Evolutionary conservation across 1,284 basidiomycete genomes (phyloP).

Genomic region (Rhodofomes roseus): DNA sequence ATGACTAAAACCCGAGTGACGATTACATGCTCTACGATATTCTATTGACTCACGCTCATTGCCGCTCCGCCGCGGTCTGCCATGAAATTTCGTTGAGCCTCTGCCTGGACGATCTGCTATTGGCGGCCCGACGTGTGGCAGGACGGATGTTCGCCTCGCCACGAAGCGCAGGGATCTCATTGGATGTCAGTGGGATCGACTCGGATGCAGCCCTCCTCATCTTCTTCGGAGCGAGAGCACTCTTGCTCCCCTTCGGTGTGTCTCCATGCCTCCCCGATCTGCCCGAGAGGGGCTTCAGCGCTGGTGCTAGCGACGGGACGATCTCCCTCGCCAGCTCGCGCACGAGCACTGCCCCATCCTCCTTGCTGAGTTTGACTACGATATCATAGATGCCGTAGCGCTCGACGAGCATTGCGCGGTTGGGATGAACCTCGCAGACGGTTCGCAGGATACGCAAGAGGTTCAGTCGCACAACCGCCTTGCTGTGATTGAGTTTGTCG

Average conservation of each 20-base stretch:
- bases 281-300: conserved; percentile 46
- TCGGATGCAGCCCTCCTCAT: conserved; percentile 69
- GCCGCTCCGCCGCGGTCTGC: conserved; percentile 1
- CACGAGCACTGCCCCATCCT: conserved; percentile 88
- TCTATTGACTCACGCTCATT: not conserved
- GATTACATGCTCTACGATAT: not conserved
- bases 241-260: conserved; percentile 34
- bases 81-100: conserved; percentile 8
- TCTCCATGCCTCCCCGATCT: conserved; percentile 34
- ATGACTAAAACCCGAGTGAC: not conserved
- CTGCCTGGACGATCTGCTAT: conserved; percentile 2
- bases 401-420: conserved; percentile 77
- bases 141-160: conserved; percentile 1
- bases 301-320: conserved; percentile 67
- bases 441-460: conserved; percentile 82
- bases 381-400: conserved; percentile 76
- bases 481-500: conserved; percentile 78
- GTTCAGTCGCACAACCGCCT: conserved; percentile 88
- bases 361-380: conserved; percentile 73
- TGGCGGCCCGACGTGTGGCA: not conserved
- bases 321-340: conserved; percentile 84
- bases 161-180: not conserved
- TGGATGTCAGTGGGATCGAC: conserved; percentile 35
- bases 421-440: conserved; percentile 87
- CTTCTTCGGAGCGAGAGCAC: conserved; percentile 57